A percentile compares a stretch with the other conserved stretches of the same genome.
phyloP scores from a whole-genome alignment of 768 basidiomycete genomes.

The Kwoniella sp. region DNA sequence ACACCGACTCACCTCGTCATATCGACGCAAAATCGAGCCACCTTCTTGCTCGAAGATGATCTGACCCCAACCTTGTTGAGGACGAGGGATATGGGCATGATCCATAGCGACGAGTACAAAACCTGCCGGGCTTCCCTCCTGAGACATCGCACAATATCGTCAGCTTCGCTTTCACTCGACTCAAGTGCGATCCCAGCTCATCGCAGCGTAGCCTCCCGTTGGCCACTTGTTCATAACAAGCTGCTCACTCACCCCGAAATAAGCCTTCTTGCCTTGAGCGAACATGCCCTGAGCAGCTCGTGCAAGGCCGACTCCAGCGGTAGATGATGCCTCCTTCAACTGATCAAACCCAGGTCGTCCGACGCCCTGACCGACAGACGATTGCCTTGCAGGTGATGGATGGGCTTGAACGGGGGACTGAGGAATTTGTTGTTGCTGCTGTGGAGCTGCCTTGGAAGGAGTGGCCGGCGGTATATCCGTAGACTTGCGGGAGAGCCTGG shows the following conservation, averaged over 20 bases:
- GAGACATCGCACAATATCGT: not conserved
- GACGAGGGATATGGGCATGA: constrained; percentile 61
- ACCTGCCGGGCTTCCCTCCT: constrained; percentile 78
- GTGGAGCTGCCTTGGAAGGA: not conserved
- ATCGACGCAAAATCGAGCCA: constrained; percentile 67
- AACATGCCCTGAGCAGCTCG: constrained; percentile 69
- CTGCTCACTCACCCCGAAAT: constrained; percentile 63
- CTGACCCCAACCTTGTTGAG: constrained; percentile 64
- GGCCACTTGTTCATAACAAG: not conserved
- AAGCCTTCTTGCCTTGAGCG: constrained; percentile 73
- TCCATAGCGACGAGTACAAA: constrained; percentile 71
- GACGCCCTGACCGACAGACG: constrained; percentile 18
- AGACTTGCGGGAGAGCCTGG: constrained; percentile 40
- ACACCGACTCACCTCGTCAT: constrained; percentile 63
- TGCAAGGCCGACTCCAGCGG: constrained; percentile 73
- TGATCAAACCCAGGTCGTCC: constrained; percentile 63
- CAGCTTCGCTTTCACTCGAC: not conserved
- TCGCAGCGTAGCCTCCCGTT: not conserved
- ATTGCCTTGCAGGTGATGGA: constrained; percentile 31
- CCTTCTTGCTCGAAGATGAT: constrained; percentile 74
- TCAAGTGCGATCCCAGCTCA: not conserved
- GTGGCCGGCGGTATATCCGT: constrained; percentile 17
- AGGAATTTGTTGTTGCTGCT: constrained; percentile 5
- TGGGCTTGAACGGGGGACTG: constrained; percentile 10
- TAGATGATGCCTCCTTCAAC: constrained; percentile 69